Percentiles rank a stretch among this genome's conserved stretches.
Conservation (phyloP, 371 early-diverging fungal genomes). For the Dinochytrium kinnereticum region DNA sequence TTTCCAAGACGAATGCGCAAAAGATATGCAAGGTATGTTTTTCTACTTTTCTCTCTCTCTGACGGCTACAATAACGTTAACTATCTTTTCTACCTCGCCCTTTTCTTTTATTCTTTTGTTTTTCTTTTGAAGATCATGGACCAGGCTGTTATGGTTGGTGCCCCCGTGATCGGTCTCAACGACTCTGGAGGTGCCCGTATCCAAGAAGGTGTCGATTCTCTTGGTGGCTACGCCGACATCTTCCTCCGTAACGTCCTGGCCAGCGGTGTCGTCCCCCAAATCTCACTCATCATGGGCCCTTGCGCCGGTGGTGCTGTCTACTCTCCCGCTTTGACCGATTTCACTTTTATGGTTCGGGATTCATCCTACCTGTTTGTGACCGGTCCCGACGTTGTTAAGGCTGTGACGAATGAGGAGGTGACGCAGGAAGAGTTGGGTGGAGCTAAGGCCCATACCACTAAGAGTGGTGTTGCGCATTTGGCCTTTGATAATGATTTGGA, state of each 20-base stretch:
- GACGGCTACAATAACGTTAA: neutral
- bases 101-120: neutral
- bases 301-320: slow-evolving; percentile 97
- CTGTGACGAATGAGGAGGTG: slow-evolving; percentile 93
- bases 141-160: slow-evolving; percentile 91
- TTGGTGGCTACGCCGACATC: slow-evolving; percentile 96
- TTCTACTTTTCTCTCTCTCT: neutral
- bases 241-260: slow-evolving; percentile 90
- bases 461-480: slow-evolving; percentile 87
- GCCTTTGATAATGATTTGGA: slow-evolving; percentile 94
- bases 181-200: slow-evolving; percentile 98
- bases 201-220: slow-evolving; percentile 96
- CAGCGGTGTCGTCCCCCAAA: slow-evolving; percentile 94
- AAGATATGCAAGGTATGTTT: slow-evolving; percentile 82
- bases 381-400: slow-evolving; percentile 96
- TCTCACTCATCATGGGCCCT: slow-evolving; percentile 97
- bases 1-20: slow-evolving; percentile 87
- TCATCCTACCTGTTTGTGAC: slow-evolving; percentile 97
- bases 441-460: slow-evolving; percentile 88
- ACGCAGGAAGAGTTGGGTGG: slow-evolving; percentile 97
- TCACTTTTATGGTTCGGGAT: slow-evolving; percentile 95
- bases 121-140: slow-evolving; percentile 76
- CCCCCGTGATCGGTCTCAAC: slow-evolving; percentile 94
- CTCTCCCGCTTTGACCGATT: slow-evolving; percentile 96
- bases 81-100: neutral